Conservation (phyloP, 768 basidiomycete genomes). For the Mycena alexandri region DNA sequence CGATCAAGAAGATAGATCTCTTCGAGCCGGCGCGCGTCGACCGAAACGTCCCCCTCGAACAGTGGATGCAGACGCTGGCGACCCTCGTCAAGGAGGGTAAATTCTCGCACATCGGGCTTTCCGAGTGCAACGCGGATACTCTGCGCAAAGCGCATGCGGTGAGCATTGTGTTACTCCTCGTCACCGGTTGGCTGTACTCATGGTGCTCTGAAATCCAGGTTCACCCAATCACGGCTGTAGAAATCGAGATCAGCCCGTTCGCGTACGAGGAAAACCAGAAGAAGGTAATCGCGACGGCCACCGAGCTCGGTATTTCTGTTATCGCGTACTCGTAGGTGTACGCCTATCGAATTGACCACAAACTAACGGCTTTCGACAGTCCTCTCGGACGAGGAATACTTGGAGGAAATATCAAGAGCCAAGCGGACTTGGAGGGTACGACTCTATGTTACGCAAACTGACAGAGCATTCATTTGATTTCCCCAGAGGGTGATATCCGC, state of each 20-base stretch:
- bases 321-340: constrained; percentile 66
- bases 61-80: constrained; percentile 56
- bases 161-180: constrained; percentile 38
- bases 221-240: constrained; percentile 68
- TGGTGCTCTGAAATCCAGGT: too few relatives aligned
- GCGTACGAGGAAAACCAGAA: constrained; percentile 66
- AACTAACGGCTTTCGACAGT: constrained; percentile 44
- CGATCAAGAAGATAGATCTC: constrained; percentile 69
- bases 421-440: constrained; percentile 50
- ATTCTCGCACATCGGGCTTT: constrained; percentile 71
- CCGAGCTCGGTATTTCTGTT: constrained; percentile 70
- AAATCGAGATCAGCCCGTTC: constrained; percentile 78
- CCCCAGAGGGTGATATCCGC: constrained; percentile 57
- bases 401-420: constrained; percentile 60
- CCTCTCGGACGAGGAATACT: constrained; percentile 69
- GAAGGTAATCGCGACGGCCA: constrained; percentile 66
- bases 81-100: constrained; percentile 65
- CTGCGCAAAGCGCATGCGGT: constrained; percentile 54
- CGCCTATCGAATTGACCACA: background rate
- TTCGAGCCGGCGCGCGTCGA: constrained; percentile 68
- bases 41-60: constrained; percentile 58
- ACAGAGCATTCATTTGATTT: too few relatives aligned
- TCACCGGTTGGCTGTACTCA: too few relatives aligned
- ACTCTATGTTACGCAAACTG: background rate
- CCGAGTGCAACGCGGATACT: constrained; percentile 64